Percentiles rank a stretch among this genome's conserved stretches.
Conservation (phyloP, 352 stramenopile species). For the Peronospora destructor region DNA sequence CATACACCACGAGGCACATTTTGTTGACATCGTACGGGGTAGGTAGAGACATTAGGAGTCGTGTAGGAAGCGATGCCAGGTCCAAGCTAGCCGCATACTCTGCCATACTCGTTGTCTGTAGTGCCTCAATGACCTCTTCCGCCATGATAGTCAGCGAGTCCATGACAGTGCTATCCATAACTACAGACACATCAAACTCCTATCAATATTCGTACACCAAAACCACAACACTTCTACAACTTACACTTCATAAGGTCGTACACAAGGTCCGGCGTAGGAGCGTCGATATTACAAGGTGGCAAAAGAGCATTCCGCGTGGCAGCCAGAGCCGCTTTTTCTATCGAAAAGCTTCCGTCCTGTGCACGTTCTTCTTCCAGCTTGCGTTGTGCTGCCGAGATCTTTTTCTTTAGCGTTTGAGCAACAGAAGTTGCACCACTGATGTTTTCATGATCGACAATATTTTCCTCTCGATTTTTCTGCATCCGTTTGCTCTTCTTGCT, state of each 20-base stretch:
- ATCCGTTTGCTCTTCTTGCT: conserved; percentile 83
- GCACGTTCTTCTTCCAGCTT: conserved; percentile 43
- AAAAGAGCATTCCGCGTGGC: conserved; percentile 58
- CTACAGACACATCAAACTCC: conserved; percentile 19
- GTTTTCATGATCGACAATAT: conserved; percentile 70
- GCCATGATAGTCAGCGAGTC: conserved; percentile 73
- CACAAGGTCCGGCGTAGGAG: conserved; percentile 63
- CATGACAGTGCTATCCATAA: conserved; percentile 62
- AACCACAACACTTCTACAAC: conserved; percentile 10
- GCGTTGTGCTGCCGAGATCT: conserved; percentile 51
- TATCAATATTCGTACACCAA: conserved; percentile 4
- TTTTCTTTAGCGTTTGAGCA: conserved; percentile 67
- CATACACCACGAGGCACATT: conserved; percentile 63
- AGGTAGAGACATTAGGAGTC: conserved; percentile 58
- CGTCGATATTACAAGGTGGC: conserved; percentile 65
- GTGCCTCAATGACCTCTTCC: conserved; percentile 56
- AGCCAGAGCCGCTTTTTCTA: conserved; percentile 44
- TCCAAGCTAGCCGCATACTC: conserved; percentile 48
- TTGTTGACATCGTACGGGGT: conserved; percentile 68
- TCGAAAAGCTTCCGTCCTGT: conserved; percentile 48
- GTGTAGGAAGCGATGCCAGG: conserved; percentile 45
- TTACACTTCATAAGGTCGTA: conserved; percentile 81
- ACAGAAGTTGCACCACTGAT: conserved; percentile 66
- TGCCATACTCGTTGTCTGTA: conserved; percentile 45
- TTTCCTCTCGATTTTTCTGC: conserved; percentile 76